phyloP scores from a whole-genome alignment of 2,329 filamentous ascomycete genomes.

The Macrophomina tecta region DNA sequence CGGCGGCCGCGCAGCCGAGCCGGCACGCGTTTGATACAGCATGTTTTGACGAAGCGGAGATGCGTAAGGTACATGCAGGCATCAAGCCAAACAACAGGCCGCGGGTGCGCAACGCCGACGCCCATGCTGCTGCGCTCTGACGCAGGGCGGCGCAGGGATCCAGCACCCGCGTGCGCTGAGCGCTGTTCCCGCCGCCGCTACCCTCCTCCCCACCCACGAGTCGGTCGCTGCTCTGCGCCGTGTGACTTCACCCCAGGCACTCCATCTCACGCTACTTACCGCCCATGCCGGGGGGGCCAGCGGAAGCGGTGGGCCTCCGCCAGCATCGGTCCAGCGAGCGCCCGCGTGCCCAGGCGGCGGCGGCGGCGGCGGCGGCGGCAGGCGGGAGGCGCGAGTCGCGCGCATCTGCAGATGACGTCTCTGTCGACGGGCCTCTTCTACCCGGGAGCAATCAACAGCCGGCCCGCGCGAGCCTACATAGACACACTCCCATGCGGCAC shows the following conservation, averaged over 20 bases:
- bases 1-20: not conserved
- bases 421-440: not conserved
- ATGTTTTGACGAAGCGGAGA: not conserved
- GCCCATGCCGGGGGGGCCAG: slow-evolving; percentile 1
- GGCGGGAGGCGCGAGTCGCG: not conserved
- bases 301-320: slow-evolving; percentile 10
- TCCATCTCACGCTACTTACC: slow-evolving; percentile 16
- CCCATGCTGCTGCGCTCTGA: slow-evolving; percentile 18
- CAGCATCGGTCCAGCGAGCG: not conserved
- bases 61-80: slow-evolving; percentile 10
- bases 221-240: not conserved
- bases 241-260: slow-evolving; percentile 7
- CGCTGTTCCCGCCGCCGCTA: slow-evolving; percentile 16
- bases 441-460: not conserved
- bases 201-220: not conserved
- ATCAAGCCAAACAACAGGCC: too few relatives aligned
- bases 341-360: not conserved
- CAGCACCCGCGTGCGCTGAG: not conserved
- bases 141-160: slow-evolving; percentile 20
- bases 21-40: not conserved
- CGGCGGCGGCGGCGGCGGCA: not conserved
- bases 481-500: not conserved
- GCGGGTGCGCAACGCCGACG: too few relatives aligned
- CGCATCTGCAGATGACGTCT: slow-evolving; percentile 8
- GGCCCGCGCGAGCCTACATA: not conserved